Percentiles rank a stretch among this genome's conserved stretches.
Conservation (phyloP, 371 early-diverging fungal genomes). For the Rozella allomycis region DNA sequence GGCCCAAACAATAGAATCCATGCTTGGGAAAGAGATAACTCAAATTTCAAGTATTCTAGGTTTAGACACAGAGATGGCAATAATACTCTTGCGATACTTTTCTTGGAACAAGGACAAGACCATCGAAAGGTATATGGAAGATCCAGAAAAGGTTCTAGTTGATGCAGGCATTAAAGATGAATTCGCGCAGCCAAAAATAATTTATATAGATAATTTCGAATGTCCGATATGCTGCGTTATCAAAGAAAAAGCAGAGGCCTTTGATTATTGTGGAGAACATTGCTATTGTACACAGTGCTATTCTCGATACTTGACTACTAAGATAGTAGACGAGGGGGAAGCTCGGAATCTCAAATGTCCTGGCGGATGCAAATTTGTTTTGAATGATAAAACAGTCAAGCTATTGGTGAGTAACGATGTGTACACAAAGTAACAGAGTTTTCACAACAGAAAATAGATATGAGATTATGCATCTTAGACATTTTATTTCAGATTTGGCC, state of each 20-base stretch:
- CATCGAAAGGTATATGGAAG: slow-evolving; percentile 67
- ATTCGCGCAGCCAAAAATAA: slow-evolving; percentile 5
- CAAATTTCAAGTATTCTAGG: slow-evolving; percentile 43
- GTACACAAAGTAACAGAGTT: slow-evolving; percentile 18
- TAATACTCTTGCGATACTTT: slow-evolving; percentile 49
- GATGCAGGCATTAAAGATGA: slow-evolving; percentile 48
- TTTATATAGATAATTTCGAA: background rate
- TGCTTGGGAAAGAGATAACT: slow-evolving; percentile 23
- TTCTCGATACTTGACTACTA: slow-evolving; percentile 49
- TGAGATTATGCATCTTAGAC: slow-evolving; percentile 47
- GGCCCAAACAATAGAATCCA: slow-evolving; percentile 16
- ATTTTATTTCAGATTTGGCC: slow-evolving; percentile 67
- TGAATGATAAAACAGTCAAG: slow-evolving; percentile 55
- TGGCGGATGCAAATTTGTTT: slow-evolving; percentile 49
- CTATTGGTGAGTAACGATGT: slow-evolving; percentile 26
- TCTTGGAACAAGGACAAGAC: slow-evolving; percentile 81
- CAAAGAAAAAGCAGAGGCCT: slow-evolving; percentile 15
- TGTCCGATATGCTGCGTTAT: slow-evolving; percentile 6
- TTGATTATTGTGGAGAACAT: slow-evolving; percentile 59
- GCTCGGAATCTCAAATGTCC: slow-evolving; percentile 63
- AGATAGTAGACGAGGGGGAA: slow-evolving; percentile 69
- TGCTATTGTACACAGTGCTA: slow-evolving; percentile 70
- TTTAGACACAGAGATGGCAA: slow-evolving; percentile 28
- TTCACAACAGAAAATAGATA: slow-evolving; percentile 26
- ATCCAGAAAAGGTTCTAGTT: slow-evolving; percentile 36